Base-by-base conservation (phyloP, 2,329 filamentous ascomycete genomes). In the Neospermospora avenae region DNA sequence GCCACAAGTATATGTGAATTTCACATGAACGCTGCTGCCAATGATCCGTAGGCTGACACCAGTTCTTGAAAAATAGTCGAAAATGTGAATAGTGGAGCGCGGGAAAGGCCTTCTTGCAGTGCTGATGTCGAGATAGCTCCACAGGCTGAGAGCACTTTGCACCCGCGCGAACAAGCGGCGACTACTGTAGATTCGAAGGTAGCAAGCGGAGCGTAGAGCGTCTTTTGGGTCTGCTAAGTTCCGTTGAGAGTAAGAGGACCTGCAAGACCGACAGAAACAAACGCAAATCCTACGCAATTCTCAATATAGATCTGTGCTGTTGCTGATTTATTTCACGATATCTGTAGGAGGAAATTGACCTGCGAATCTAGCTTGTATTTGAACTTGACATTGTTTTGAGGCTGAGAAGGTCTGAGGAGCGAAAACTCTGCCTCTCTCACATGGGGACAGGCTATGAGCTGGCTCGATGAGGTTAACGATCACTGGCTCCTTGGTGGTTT, bases 161-260 rank as follows among this genome's bases (percentile, higher is more conserved):
- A 69, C 18, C 72, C 72, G 18, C 70, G 63, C 2, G 69, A 70
- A 55, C 71, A 74, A 44, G 68, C 69, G 3, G 69, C 70, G 8
- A 72, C 63, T 14, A 72, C 55, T 2, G 68, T 69, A 3, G 70
- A 64, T 46, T 74, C 69, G 13, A 63, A 61, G 3, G 70, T 73
- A 10, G 71, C 71, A 16, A 74, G 61, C 10, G 72, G 71, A 0
- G 68, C 71, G 52, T 64, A 67, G 31, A 69, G 20, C n/a, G 20
- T 34, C 41, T 45, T 61, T 22, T 18, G 31, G 24, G 37, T 59
- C 52, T 60, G 52, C 14, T 35, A 52, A 5, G 52, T 60, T 18
- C 63, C 64, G 16, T 58, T 49, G 52, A 70, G 60, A 11, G 57
- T 65, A 11, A 70, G 62, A 2, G 67, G 68, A 3, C 67, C 67